Conservation (phyloP, 1,284 basidiomycete species). For the Ganoderma meredithae region DNA sequence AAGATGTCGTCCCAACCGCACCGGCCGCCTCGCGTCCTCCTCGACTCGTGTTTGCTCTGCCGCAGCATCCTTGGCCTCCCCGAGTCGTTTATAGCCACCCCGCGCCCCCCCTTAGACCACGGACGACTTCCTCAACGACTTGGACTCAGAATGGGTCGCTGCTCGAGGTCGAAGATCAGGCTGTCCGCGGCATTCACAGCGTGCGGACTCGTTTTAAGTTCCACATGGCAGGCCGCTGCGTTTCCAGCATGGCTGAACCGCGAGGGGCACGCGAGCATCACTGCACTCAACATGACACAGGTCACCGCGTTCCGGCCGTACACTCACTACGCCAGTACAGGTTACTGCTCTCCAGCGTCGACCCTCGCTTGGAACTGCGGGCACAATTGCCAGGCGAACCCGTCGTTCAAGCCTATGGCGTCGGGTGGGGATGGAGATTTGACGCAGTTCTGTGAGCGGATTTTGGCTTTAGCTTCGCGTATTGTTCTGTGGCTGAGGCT, state of each 20-base stretch:
- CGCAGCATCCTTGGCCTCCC: background rate
- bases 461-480: background rate
- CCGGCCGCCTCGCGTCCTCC: background rate
- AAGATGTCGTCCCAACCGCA: background rate
- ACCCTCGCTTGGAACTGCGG: conserved; percentile 48
- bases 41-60: background rate
- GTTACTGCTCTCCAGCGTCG: conserved; percentile 43
- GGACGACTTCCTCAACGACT: background rate
- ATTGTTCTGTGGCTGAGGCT: too few species aligned
- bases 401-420: conserved; percentile 61
- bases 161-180: conserved; percentile 37
- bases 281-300: conserved; percentile 27
- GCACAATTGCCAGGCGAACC: conserved; percentile 52
- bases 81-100: too few species aligned
- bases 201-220: background rate
- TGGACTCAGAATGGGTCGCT: background rate
- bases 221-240: background rate
- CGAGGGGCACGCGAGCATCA: background rate
- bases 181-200: conserved; percentile 32
- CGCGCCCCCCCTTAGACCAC: too few species aligned
- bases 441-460: conserved; percentile 56
- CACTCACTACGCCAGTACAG: conserved; percentile 48
- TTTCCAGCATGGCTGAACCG: background rate
- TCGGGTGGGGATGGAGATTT: conserved; percentile 65
- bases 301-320: conserved; percentile 48